A percentile compares a stretch with the other conserved stretches of the same genome.
Evolutionary conservation across 1,139 yeast species (phyloP).

Genomic region (Casaregolazyma suthepensis): DNA sequence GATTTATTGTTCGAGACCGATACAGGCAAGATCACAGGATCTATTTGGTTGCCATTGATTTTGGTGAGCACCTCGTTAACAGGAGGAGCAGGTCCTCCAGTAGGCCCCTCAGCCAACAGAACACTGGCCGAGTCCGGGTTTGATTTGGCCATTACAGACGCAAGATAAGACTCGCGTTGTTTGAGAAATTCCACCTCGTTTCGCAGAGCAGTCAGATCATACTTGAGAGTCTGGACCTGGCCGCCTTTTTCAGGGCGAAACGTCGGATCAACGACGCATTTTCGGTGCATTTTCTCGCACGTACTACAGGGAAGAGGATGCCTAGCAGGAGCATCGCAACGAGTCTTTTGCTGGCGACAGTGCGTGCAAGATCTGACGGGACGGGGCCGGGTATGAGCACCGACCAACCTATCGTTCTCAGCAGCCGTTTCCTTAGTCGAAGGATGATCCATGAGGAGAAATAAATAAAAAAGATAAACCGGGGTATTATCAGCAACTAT

Average conservation of each 20-base stretch:
- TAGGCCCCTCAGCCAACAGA: slow-evolving; percentile 4
- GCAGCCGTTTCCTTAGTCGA: background rate
- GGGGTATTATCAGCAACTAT: background rate
- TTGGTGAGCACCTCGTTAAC: slow-evolving; percentile 5
- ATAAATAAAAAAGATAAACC: background rate
- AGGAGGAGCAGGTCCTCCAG: slow-evolving; percentile 5
- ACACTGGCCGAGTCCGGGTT: slow-evolving; percentile 16
- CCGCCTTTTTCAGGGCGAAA: slow-evolving; percentile 90
- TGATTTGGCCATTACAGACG: slow-evolving; percentile 21
- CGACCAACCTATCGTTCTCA: background rate
- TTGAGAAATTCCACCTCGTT: slow-evolving; percentile 72
- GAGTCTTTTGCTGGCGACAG: slow-evolving; percentile 91
- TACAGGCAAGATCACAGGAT: background rate
- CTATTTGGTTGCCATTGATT: background rate
- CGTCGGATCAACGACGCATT: slow-evolving; percentile 86
- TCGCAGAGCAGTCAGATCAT: slow-evolving; percentile 77
- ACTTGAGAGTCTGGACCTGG: slow-evolving; percentile 75
- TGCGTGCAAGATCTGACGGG: slow-evolving; percentile 93
- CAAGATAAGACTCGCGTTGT: slow-evolving; percentile 40
- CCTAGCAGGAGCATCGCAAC: slow-evolving; percentile 83
- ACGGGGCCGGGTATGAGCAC: slow-evolving; percentile 31
- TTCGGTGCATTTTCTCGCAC: slow-evolving; percentile 71
- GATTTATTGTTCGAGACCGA: background rate
- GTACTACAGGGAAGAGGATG: slow-evolving; percentile 79
- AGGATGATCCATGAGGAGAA: background rate